These are phyloP conservation scores for Tricholoma matsutake DNA, from an alignment of 768 basidiomycete species.

Conservation along the genomic window DNA sequence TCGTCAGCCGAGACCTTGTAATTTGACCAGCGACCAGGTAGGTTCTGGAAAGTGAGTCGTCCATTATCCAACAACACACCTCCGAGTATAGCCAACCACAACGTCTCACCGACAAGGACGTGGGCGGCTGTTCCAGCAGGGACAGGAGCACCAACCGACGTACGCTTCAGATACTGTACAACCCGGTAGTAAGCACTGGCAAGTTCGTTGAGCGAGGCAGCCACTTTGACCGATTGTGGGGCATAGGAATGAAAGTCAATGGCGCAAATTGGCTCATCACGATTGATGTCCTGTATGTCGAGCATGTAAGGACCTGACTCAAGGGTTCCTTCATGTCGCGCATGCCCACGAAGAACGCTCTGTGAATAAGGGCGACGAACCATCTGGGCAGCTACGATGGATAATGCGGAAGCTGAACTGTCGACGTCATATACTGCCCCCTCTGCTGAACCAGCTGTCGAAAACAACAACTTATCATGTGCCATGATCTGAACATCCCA, in stretches of 20 bases:
- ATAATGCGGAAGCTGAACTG: slow-evolving; percentile 16
- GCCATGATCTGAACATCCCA: slow-evolving; percentile 19
- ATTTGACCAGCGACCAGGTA: background rate
- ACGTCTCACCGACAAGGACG: background rate
- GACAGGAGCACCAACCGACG: background rate
- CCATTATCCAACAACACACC: background rate
- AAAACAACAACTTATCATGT: slow-evolving; percentile 13
- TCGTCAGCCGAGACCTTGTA: background rate
- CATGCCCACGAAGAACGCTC: slow-evolving; percentile 14
- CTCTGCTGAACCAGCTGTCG: slow-evolving; percentile 14
- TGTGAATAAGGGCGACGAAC: slow-evolving; percentile 24
- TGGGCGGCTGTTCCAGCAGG: background rate
- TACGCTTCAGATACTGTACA: slow-evolving; percentile 19
- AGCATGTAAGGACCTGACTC: slow-evolving; percentile 9
- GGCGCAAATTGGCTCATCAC: slow-evolving; percentile 17
- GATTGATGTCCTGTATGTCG: slow-evolving; percentile 14
- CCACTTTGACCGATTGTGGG: slow-evolving; percentile 17
- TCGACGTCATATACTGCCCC: slow-evolving; percentile 16
- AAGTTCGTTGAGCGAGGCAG: slow-evolving; percentile 21
- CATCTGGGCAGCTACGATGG: slow-evolving; percentile 22
- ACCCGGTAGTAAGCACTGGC: slow-evolving; percentile 22
- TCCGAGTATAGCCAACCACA: background rate
- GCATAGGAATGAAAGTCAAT: slow-evolving; percentile 30
- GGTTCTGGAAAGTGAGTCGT: background rate
- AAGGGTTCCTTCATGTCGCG: background rate